phyloP scores from a whole-genome alignment of 1,139 yeast genomes.

The Magnusiomyces tetraspermus region DNA sequence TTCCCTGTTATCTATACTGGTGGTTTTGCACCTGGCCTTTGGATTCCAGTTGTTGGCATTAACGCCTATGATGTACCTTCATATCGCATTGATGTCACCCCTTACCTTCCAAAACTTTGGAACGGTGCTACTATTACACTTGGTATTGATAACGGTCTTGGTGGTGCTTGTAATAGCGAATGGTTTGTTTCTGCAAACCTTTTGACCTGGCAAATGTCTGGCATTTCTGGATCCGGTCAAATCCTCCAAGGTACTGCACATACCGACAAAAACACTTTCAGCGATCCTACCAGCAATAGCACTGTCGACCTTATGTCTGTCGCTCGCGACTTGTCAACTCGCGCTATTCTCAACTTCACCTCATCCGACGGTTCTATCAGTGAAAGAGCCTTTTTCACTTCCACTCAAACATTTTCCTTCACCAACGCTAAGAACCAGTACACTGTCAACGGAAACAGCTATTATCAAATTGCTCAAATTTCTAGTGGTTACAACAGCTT shows the following conservation, averaged over 20 bases:
- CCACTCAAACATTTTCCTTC: slow-evolving; percentile 13
- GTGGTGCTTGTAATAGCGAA: slow-evolving; percentile 33
- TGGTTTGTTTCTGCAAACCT: slow-evolving; percentile 68
- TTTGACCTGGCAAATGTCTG: slow-evolving; percentile 46
- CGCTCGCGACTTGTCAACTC: slow-evolving; percentile 9
- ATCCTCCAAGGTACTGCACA: slow-evolving; percentile 8
- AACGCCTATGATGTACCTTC: slow-evolving; percentile 65
- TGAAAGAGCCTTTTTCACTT: slow-evolving; percentile 11
- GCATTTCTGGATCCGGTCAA: slow-evolving; percentile 25
- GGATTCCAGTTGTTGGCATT: slow-evolving; percentile 69
- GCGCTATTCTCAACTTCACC: slow-evolving; percentile 13
- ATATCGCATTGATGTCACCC: slow-evolving; percentile 56
- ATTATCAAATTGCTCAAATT: slow-evolving; percentile 10
- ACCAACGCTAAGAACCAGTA: slow-evolving; percentile 12
- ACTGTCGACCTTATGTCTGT: slow-evolving; percentile 12
- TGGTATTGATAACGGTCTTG: slow-evolving; percentile 49
- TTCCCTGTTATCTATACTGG: slow-evolving; percentile 58
- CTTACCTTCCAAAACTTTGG: slow-evolving; percentile 59
- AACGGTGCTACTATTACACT: slow-evolving; percentile 25
- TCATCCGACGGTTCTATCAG: slow-evolving; percentile 2
- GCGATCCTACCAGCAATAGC: slow-evolving; percentile 5
- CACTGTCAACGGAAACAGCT: slow-evolving; percentile 7
- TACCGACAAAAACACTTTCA: slow-evolving; percentile 9
- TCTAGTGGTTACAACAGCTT: slow-evolving; percentile 12
- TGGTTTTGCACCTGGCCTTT: slow-evolving; percentile 65